Conservation (phyloP, 2,329 filamentous ascomycete genomes). For the Cercospora beticola region DNA sequence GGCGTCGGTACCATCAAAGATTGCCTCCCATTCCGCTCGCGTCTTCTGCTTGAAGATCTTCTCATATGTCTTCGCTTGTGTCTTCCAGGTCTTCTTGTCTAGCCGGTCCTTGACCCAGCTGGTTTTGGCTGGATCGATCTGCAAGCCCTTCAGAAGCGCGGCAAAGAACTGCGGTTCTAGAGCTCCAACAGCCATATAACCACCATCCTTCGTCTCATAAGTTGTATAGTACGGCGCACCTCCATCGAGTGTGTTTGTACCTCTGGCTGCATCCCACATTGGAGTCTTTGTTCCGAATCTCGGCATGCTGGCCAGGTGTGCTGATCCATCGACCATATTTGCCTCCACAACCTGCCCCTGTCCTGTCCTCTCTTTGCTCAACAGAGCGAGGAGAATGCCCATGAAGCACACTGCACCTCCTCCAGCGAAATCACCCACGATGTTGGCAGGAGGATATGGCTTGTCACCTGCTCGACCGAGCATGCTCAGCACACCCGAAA, state of each 20-base stretch:
- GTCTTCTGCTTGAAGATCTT: constrained; percentile 67
- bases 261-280: constrained; percentile 63
- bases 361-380: constrained; percentile 64
- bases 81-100: constrained; percentile 67
- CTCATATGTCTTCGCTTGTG: constrained; percentile 61
- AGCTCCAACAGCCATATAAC: constrained; percentile 82
- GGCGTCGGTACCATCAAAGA: constrained; percentile 89
- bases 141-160: constrained; percentile 65
- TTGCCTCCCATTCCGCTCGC: constrained; percentile 73
- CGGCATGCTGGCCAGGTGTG: constrained; percentile 76
- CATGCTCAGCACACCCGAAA: constrained; percentile 74
- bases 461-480: constrained; percentile 68
- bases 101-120: constrained; percentile 51
- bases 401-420: constrained; percentile 80
- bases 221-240: constrained; percentile 87
- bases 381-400: constrained; percentile 76
- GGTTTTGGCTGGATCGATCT: constrained; percentile 48
- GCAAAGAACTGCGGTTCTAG: constrained; percentile 84
- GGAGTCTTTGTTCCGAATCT: constrained; percentile 64
- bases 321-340: constrained; percentile 92
- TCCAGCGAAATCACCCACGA: constrained; percentile 88
- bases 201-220: constrained; percentile 77
- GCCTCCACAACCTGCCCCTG: constrained; percentile 86
- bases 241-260: constrained; percentile 76
- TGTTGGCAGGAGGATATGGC: constrained; percentile 77